Conservation (phyloP, 2,329 filamentous ascomycete species). For the Fusarium brachygibbosum region DNA sequence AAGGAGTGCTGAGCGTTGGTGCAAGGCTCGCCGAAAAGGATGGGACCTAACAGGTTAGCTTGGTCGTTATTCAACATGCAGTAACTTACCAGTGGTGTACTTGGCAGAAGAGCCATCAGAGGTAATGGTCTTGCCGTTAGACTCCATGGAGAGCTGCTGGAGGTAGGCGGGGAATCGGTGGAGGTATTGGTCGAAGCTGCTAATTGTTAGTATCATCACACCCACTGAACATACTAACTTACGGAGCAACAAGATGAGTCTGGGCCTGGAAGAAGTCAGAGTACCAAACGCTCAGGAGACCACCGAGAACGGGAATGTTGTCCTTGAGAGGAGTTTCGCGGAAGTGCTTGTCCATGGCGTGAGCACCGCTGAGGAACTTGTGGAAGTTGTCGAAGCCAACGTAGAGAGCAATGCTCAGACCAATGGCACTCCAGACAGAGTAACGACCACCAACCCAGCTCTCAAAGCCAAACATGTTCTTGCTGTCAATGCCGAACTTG, state of each 20-base stretch:
- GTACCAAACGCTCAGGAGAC: slow-evolving; percentile 97
- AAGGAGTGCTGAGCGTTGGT: slow-evolving; percentile 99
- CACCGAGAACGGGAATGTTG: slow-evolving; percentile 94
- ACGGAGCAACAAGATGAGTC: slow-evolving; percentile 96
- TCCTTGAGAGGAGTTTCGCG: slow-evolving; percentile 87
- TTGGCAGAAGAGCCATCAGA: slow-evolving; percentile 90
- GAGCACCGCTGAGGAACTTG: slow-evolving; percentile 92
- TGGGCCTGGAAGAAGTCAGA: slow-evolving; percentile 98
- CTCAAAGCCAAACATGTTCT: slow-evolving; percentile 99
- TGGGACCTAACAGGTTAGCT: slow-evolving; percentile 68
- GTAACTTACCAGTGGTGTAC: slow-evolving; percentile 82
- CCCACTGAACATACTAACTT: slow-evolving; percentile 57
- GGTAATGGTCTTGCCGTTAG: slow-evolving; percentile 97
- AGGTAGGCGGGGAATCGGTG: slow-evolving; percentile 99
- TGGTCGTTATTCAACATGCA: neutral
- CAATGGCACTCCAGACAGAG: slow-evolving; percentile 99
- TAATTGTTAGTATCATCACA: slow-evolving; percentile 16
- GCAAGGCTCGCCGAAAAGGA: slow-evolving; percentile 97
- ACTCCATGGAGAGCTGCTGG: slow-evolving; percentile 99
- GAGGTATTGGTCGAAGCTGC: slow-evolving; percentile 96
- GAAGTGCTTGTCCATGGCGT: slow-evolving; percentile 99
- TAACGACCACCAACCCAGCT: slow-evolving; percentile 99
- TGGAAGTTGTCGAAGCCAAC: slow-evolving; percentile 98
- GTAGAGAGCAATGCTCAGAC: slow-evolving; percentile 92
- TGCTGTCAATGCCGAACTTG: slow-evolving; percentile 98